A percentile compares a stretch with the other conserved stretches of the same genome.
phyloP scores from a whole-genome alignment of 441 rosid genomes.

The Erodium trifolium region DNA sequence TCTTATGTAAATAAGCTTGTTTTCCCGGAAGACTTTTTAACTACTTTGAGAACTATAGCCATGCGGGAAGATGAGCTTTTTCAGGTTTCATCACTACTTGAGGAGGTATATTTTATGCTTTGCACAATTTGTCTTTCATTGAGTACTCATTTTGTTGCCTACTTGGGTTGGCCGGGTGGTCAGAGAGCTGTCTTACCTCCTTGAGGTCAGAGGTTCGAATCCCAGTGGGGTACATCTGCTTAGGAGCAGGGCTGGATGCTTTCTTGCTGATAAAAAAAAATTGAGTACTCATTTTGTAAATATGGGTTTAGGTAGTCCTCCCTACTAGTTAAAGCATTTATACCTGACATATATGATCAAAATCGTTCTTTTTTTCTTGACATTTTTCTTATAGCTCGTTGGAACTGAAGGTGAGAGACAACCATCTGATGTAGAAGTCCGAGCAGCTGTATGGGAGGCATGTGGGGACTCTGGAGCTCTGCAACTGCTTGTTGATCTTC shows the following conservation, averaged over 20 bases:
- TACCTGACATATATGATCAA: background rate
- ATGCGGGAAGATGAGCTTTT: slow-evolving; percentile 68
- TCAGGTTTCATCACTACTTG: slow-evolving; percentile 61
- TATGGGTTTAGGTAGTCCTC: background rate
- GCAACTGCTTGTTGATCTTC: slow-evolving; percentile 85
- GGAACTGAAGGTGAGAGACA: slow-evolving; percentile 52
- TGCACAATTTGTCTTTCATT: background rate
- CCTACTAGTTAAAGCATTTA: background rate
- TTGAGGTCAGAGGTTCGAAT: too few relatives aligned
- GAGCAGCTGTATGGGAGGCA: slow-evolving; percentile 84
- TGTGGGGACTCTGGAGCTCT: slow-evolving; percentile 93
- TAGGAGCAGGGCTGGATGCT: too few relatives aligned
- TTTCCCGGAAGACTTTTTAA: slow-evolving; percentile 68
- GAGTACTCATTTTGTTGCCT: background rate
- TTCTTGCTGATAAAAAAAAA: too few relatives aligned
- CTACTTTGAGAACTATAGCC: slow-evolving; percentile 71
- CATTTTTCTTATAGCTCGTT: slow-evolving; percentile 45
- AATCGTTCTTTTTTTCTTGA: background rate
- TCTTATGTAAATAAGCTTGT: slow-evolving; percentile 64
- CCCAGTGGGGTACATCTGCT: too few relatives aligned
- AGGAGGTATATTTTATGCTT: slow-evolving; percentile 47
- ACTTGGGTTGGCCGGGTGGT: too few relatives aligned
- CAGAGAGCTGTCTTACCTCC: too few relatives aligned
- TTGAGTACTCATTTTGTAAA: background rate
- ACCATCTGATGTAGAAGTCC: slow-evolving; percentile 71